A percentile compares a stretch with the other conserved stretches of the same genome.
Conservation (phyloP, 371 early-diverging fungal species). For the Apophysomyces variabilis region DNA sequence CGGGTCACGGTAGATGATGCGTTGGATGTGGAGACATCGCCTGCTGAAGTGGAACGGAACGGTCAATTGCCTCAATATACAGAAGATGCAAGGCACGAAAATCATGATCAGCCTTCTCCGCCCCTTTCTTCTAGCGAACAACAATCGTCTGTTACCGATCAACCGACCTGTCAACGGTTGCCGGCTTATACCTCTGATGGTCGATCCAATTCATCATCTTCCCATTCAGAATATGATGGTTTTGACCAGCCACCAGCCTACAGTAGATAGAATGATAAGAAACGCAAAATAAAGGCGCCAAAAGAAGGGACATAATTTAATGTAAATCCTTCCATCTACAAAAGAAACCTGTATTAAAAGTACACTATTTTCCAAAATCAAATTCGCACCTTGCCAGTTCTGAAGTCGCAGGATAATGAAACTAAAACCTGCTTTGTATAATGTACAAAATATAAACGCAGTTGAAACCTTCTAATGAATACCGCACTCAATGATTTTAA, state of each 20-base stretch:
- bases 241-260: slow-evolving; percentile 28
- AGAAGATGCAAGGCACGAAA: slow-evolving; percentile 7
- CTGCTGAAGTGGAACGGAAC: slow-evolving; percentile 23
- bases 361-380: too few relatives aligned
- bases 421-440: too few relatives aligned
- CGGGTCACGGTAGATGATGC: slow-evolving; percentile 54
- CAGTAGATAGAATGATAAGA: slow-evolving; percentile 3
- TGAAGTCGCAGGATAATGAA: too few relatives aligned
- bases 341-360: too few relatives aligned
- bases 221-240: slow-evolving; percentile 18
- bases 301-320: not conserved
- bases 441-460: too few relatives aligned
- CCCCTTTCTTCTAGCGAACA: not conserved
- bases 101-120: not conserved
- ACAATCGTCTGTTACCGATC: slow-evolving; percentile 8
- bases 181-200: slow-evolving; percentile 29
- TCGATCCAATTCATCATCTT: not conserved
- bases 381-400: too few relatives aligned
- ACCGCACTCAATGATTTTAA: slow-evolving; percentile 17
- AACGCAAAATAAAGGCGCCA: not conserved
- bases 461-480: not conserved
- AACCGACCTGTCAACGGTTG: slow-evolving; percentile 3
- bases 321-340: not conserved
- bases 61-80: slow-evolving; percentile 44
- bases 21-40: slow-evolving; percentile 35